Conservation (phyloP, 208 protist species). For the Leishmania turanica region DNA sequence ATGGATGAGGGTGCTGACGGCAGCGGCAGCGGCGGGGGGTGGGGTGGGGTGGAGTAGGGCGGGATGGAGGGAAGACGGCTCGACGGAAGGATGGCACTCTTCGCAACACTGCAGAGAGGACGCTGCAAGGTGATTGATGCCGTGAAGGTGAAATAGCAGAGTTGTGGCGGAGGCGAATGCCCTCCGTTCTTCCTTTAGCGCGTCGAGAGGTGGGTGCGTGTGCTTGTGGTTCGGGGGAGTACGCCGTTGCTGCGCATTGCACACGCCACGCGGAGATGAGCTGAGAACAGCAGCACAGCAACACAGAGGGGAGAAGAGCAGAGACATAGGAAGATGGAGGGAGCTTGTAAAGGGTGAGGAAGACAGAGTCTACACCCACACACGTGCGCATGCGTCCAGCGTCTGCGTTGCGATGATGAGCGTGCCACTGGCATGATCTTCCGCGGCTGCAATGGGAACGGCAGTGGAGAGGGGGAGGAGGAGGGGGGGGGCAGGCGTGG, state of each 20-base stretch:
- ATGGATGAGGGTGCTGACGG: constrained; percentile 10
- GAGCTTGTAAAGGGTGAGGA: not conserved
- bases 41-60: not conserved
- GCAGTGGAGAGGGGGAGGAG: not conserved
- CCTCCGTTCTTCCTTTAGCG: not conserved
- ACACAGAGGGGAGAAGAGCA: not conserved
- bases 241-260: not conserved
- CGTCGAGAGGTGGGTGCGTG: not conserved
- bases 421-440: not conserved
- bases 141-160: not conserved
- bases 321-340: not conserved
- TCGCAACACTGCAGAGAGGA: constrained; percentile 3
- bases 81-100: not conserved
- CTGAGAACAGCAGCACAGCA: not conserved
- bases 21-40: not conserved
- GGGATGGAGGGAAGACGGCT: not conserved
- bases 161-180: not conserved
- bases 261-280: not conserved
- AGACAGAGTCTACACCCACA: not conserved
- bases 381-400: not conserved
- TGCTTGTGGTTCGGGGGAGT: not conserved
- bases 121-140: not conserved
- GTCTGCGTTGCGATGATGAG: not conserved
- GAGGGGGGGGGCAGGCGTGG: not conserved
- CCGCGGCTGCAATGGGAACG: not conserved